Conservation (phyloP, 192 early-diverging fungal species). For the Backusella mclennaniae region DNA sequence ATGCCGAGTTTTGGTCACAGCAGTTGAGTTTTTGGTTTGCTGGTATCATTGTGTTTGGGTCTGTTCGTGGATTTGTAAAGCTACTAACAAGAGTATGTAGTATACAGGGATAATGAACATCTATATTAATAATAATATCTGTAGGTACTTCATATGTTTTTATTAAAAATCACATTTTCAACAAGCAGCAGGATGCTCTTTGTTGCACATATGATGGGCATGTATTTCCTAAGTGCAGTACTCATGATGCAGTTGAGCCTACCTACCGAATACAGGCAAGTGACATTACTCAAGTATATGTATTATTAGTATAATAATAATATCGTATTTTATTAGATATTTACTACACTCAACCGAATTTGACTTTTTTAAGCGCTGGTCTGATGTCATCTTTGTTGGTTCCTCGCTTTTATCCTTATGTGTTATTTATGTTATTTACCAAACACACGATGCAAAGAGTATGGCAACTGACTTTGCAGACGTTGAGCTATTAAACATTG, state of each 20-base stretch:
- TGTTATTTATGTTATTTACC: slow-evolving; percentile 72
- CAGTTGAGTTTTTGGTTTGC: slow-evolving; percentile 92
- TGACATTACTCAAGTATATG: neutral
- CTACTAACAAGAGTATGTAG: slow-evolving; percentile 65
- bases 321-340: slow-evolving; percentile 58
- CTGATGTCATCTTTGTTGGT: slow-evolving; percentile 88
- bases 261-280: slow-evolving; percentile 76
- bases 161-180: slow-evolving; percentile 56
- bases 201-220: slow-evolving; percentile 86
- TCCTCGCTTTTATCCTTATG: slow-evolving; percentile 70
- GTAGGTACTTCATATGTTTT: slow-evolving; percentile 69
- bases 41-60: slow-evolving; percentile 84
- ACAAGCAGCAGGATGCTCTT: slow-evolving; percentile 76
- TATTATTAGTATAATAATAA: neutral
- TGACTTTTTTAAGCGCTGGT: slow-evolving; percentile 92
- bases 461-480: slow-evolving; percentile 31
- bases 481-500: slow-evolving; percentile 12
- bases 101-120: neutral
- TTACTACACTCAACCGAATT: slow-evolving; percentile 83
- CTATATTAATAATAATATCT: neutral
- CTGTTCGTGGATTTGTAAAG: slow-evolving; percentile 85
- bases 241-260: slow-evolving; percentile 91
- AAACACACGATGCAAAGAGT: slow-evolving; percentile 41
- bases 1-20: slow-evolving; percentile 83
- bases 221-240: slow-evolving; percentile 90